phyloP scores from a whole-genome alignment of 1,284 basidiomycete species.

The Vanrija sp. region DNA sequence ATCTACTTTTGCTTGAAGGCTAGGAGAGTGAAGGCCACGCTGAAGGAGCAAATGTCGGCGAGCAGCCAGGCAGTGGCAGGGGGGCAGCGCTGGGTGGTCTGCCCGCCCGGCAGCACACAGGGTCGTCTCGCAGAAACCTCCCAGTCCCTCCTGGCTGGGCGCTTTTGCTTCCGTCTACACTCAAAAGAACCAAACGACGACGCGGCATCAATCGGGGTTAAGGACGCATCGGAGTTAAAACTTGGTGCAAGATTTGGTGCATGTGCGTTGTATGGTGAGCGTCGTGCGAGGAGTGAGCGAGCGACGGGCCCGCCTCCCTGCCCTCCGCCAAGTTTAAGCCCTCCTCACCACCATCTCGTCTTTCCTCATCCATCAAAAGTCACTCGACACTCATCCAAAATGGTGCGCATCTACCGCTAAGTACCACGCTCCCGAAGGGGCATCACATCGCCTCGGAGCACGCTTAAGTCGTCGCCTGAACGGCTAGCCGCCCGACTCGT shows the following conservation, averaged over 20 bases:
- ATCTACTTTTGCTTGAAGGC: conserved; percentile 8
- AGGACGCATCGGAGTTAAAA: background rate
- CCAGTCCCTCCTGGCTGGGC: too few relatives aligned
- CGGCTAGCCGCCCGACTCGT: too few relatives aligned
- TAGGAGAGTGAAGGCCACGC: conserved; percentile 4
- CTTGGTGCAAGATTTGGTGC: background rate
- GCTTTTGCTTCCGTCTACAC: too few relatives aligned
- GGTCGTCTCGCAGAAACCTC: too few relatives aligned
- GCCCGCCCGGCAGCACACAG: too few relatives aligned
- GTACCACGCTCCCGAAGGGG: too few relatives aligned
- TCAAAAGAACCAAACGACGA: too few relatives aligned
- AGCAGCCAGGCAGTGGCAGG: background rate
- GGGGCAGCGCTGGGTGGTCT: background rate
- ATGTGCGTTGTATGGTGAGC: too few relatives aligned
- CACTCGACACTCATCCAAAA: conserved; percentile 11
- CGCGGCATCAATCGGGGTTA: background rate
- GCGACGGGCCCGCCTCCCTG: too few relatives aligned
- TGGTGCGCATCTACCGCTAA: conserved; percentile 16
- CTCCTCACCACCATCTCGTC: background rate
- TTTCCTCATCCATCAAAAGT: conserved; percentile 16
- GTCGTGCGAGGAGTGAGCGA: too few relatives aligned
- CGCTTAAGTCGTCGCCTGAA: too few relatives aligned
- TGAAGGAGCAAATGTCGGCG: background rate
- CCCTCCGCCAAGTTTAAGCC: background rate
- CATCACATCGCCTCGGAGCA: too few relatives aligned